A percentile compares a stretch with the other conserved stretches of the same genome.
These are phyloP conservation scores for Pharnaceum exiguum DNA, from an alignment of 148 eudicot species.

Conservation along the genomic window DNA sequence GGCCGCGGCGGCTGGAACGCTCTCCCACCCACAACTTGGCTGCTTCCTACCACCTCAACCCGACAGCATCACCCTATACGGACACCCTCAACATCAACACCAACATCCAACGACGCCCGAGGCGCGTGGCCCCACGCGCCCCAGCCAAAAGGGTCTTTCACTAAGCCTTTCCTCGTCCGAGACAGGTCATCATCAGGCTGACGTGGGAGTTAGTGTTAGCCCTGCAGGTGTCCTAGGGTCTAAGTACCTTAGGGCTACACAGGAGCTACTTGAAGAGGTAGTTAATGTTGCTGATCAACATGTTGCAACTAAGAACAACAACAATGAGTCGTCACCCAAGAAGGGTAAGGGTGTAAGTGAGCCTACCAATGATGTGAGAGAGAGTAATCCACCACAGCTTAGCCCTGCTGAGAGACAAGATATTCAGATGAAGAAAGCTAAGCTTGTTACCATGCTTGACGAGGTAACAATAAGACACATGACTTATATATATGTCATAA, in stretches of 20 bases:
- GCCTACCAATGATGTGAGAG: conserved; percentile 14
- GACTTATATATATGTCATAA: background rate
- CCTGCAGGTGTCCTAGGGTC: conserved; percentile 37
- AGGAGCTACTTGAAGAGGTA: conserved; percentile 67
- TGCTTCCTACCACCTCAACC: conserved; percentile 36
- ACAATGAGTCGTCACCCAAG: conserved; percentile 15
- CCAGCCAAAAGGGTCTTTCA: conserved; percentile 43
- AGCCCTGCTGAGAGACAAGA: conserved; percentile 70
- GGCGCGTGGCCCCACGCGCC: conserved; percentile 41
- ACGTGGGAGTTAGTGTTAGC: conserved; percentile 18
- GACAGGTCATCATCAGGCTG: conserved; percentile 9
- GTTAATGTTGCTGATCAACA: conserved; percentile 48
- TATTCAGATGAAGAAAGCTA: conserved; percentile 73
- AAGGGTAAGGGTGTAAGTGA: conserved; percentile 18
- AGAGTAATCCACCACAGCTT: conserved; percentile 25
- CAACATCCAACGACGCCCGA: too few species aligned
- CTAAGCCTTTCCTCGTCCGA: conserved; percentile 38
- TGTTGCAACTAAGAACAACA: conserved; percentile 2
- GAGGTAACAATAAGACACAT: too few species aligned
- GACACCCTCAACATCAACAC: conserved; percentile 33
- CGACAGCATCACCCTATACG: conserved; percentile 17
- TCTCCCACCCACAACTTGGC: conserved; percentile 26
- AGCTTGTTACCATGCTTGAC: conserved; percentile 81
- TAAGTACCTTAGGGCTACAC: conserved; percentile 69
- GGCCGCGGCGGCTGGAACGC: conserved; percentile 5